Conservation (phyloP, 1,284 basidiomycete species). For the Boletellus sp. region DNA sequence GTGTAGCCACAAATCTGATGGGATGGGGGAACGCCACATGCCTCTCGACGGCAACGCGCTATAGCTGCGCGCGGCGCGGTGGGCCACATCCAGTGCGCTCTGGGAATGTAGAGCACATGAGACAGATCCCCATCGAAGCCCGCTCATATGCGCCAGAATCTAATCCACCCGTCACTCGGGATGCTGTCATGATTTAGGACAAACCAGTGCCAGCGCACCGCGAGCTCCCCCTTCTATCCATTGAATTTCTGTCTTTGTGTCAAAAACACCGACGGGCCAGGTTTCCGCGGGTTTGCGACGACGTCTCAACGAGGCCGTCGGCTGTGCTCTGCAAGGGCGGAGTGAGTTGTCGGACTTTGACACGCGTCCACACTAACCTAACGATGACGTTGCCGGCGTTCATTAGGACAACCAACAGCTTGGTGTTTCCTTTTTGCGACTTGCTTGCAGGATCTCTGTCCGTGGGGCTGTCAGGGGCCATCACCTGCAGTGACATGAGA, state of each 20-base stretch:
- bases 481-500: constrained; percentile 3
- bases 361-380: constrained; percentile 16
- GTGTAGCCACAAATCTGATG: constrained; percentile 6
- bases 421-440: constrained; percentile 22
- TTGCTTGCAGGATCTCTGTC: constrained; percentile 22
- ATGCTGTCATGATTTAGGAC: constrained; percentile 28
- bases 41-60: constrained; percentile 12
- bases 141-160: constrained; percentile 10
- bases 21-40: neutral
- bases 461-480: constrained; percentile 17
- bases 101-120: constrained; percentile 12
- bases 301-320: constrained; percentile 17
- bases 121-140: constrained; percentile 31
- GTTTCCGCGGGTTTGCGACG: constrained; percentile 1
- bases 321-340: constrained; percentile 20
- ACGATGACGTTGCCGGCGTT: constrained; percentile 19
- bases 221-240: constrained; percentile 14
- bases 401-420: constrained; percentile 5
- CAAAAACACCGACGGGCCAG: constrained; percentile 6
- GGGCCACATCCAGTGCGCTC: constrained; percentile 18
- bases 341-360: constrained; percentile 18
- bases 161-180: constrained; percentile 18
- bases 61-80: constrained; percentile 8
- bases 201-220: constrained; percentile 18
- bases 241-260: constrained; percentile 20